Base-by-base conservation (phyloP, 805 yeast genomes). In the Brettanomyces bruxellensis region DNA sequence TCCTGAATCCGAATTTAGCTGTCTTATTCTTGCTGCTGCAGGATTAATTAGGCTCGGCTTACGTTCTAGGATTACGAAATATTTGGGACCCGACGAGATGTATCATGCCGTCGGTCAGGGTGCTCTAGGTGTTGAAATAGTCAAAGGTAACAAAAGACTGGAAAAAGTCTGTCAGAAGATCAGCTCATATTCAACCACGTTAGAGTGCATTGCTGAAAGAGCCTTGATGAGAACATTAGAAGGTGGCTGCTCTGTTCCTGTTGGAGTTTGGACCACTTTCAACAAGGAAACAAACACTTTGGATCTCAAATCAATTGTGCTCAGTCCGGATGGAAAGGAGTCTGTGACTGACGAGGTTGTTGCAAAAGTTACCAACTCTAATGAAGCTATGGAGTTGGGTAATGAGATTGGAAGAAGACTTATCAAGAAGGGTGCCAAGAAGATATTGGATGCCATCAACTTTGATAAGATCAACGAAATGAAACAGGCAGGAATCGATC, bases 41-140 rank as follows among this genome's bases (percentile, higher is more conserved):
- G 99, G 99, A 2, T 72, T 93, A 48, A 69, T 77, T 23, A 77
- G 99, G 54, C 67, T 84, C 39, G 85, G 81, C 11, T 67, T 90
- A 45, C 79, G 76, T n/a, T 63, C 78, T 54, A 72, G 97, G 62
- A 88, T 93, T 59, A 81, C 96, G 5, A 71, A 76, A 51, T 74
- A 71, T 52, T 71, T 93, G 51, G 78, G 82, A 47, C 73, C 80
- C 4, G 84, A 86, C 34, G 86, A 83, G 46, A 86, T 91, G 95
- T 84, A 81, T 61, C 86, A 91, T 61, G 96, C 99, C 1, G 96
- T 93, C 41, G 99, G 99, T n/a, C 99, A 93, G 69, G 99, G 99
- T 52, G 98, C 98, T 0, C 67, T 93, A 40, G 99, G 98, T 18
- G 70, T 93, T 25, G 99, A 93, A 67, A 86, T 91, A 54, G 76